A percentile compares a stretch with the other conserved stretches of the same genome.
These are phyloP conservation scores for Ustilago cynodontis DNA, from an alignment of 1,284 basidiomycete genomes.

Conservation along the genomic window DNA sequence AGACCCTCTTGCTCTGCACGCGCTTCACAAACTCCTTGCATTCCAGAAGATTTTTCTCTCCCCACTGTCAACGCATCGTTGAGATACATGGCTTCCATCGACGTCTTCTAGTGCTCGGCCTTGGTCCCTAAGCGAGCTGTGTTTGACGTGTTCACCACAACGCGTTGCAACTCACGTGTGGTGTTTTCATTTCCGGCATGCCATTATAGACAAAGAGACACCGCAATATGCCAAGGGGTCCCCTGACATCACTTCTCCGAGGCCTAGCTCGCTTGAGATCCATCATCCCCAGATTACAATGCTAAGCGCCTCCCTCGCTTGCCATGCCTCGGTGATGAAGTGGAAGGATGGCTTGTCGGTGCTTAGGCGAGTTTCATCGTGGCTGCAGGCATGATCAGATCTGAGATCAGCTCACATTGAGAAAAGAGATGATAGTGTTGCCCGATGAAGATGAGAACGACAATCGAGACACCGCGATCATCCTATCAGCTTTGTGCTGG, in stretches of 20 bases:
- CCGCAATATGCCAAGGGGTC: constrained; percentile 1
- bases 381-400: background rate
- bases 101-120: constrained; percentile 15
- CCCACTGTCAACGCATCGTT: background rate
- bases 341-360: background rate
- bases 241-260: constrained; percentile 36
- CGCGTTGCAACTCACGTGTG: background rate
- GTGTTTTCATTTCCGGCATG: background rate
- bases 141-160: no score
- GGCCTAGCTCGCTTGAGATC: constrained; percentile 5
- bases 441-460: background rate
- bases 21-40: constrained; percentile 8
- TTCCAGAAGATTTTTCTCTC: background rate
- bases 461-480: no score
- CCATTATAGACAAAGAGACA: background rate
- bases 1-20: constrained; percentile 2
- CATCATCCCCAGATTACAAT: background rate
- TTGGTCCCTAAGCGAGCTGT: background rate
- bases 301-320: constrained; percentile 23
- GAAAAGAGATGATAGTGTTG: background rate
- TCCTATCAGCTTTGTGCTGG: no score
- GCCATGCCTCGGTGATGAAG: constrained; percentile 26
- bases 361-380: background rate
- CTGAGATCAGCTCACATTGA: background rate
- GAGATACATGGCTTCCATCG: background rate